A percentile compares a stretch with the other conserved stretches of the same genome.
These are phyloP conservation scores for Xylaria arbuscula DNA, from an alignment of 2,329 filamentous ascomycete species.

Conservation along the genomic window DNA sequence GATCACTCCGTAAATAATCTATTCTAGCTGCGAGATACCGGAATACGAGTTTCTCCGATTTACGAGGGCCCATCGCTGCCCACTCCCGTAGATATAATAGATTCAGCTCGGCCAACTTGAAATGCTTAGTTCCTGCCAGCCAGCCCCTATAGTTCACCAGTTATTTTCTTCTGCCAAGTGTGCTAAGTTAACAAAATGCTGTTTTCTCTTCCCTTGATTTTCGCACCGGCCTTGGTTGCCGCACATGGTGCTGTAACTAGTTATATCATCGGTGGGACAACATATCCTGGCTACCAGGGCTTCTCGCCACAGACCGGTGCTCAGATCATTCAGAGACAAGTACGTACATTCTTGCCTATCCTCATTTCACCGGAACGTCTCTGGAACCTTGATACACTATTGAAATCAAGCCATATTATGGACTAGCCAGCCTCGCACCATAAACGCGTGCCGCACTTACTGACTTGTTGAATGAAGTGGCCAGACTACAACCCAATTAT, in stretches of 20 bases:
- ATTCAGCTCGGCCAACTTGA: background rate
- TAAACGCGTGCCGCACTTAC: background rate
- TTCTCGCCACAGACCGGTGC: constrained; percentile 61
- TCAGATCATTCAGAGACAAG: constrained; percentile 66
- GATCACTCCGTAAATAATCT: background rate
- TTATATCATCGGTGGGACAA: constrained; percentile 59
- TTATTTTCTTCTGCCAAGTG: background rate
- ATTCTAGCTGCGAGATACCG: background rate
- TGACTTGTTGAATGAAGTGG: constrained; percentile 51
- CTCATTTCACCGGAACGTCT: background rate
- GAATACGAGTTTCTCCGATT: constrained; percentile 4
- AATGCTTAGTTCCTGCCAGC: background rate
- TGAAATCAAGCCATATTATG: background rate
- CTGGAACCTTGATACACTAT: too few relatives aligned
- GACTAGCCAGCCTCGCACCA: background rate
- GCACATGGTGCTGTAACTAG: constrained; percentile 57
- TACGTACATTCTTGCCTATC: constrained; percentile 7
- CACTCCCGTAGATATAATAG: constrained; percentile 24
- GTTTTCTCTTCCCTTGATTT: constrained; percentile 42
- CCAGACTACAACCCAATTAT: constrained; percentile 66
- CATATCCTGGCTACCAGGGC: constrained; percentile 59
- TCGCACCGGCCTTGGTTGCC: constrained; percentile 49
- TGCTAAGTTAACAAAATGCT: constrained; percentile 40
- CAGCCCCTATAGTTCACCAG: background rate
- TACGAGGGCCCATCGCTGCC: background rate